phyloP scores from a whole-genome alignment of 495 filamentous ascomycete species.

The Hyaloscypha bicolor region DNA sequence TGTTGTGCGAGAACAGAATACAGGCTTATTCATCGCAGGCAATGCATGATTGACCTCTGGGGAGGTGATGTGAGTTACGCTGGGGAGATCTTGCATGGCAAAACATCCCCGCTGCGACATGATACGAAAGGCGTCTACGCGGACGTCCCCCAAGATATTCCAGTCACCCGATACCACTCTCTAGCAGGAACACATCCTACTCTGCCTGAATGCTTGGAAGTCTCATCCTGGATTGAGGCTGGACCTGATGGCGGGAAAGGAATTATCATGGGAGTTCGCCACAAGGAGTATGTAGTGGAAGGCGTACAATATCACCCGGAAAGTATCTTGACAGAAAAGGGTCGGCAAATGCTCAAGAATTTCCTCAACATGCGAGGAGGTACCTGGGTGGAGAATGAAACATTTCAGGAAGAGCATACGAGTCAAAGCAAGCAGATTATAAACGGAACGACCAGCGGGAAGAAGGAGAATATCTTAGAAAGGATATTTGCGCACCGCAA shows the following conservation, averaged over 20 bases:
- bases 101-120: conserved; percentile 88
- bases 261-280: conserved; percentile 95
- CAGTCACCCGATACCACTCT: conserved; percentile 95
- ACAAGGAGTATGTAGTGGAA: conserved; percentile 87
- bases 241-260: conserved; percentile 66
- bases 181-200: conserved; percentile 91
- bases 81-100: conserved; percentile 95
- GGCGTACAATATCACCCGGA: conserved; percentile 98
- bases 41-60: conserved; percentile 92
- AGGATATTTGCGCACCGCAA: conserved; percentile 87
- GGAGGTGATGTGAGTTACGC: conserved; percentile 91
- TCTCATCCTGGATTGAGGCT: conserved; percentile 83
- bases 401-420: conserved; percentile 43
- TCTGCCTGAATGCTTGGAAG: conserved; percentile 83
- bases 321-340: conserved; percentile 90
- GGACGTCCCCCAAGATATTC: conserved; percentile 71
- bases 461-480: conserved; percentile 83
- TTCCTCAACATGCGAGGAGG: conserved; percentile 86
- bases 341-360: conserved; percentile 86
- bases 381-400: conserved; percentile 83
- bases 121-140: conserved; percentile 87
- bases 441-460: conserved; percentile 39
- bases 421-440: conserved; percentile 33
- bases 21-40: conserved; percentile 42
- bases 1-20: neutral